Conservation (phyloP, 306 rosid genomes). For the Sicyos edulis region DNA sequence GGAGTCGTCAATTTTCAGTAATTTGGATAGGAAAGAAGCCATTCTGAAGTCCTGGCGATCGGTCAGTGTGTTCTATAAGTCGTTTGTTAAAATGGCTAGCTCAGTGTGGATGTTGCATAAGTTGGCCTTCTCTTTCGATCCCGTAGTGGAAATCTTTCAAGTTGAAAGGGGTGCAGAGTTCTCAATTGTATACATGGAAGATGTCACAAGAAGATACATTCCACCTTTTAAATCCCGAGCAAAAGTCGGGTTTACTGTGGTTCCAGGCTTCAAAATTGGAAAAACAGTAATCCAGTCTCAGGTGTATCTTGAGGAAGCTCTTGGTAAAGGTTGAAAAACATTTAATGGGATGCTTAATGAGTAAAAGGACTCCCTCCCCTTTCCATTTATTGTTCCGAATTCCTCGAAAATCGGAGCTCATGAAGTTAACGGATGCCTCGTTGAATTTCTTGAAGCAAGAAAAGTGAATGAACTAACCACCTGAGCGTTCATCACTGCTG, state of each 20-base stretch:
- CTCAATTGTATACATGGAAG: conserved; percentile 84
- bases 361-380: background rate
- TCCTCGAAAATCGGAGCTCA: background rate
- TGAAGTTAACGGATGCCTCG: background rate
- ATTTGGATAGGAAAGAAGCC: conserved; percentile 58
- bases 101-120: conserved; percentile 82
- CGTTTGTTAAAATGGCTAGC: conserved; percentile 86
- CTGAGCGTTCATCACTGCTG: background rate
- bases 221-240: conserved; percentile 56
- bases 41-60: conserved; percentile 84
- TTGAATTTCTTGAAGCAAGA: conserved; percentile 4
- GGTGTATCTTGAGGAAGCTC: conserved; percentile 45
- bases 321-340: conserved; percentile 4
- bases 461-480: background rate
- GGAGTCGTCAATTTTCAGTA: conserved; percentile 75
- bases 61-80: conserved; percentile 73
- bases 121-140: conserved; percentile 73
- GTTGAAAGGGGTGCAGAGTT: conserved; percentile 78
- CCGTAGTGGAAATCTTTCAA: conserved; percentile 69
- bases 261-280: conserved; percentile 85
- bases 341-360: background rate
- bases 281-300: conserved; percentile 71
- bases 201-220: conserved; percentile 50
- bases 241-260: conserved; percentile 78
- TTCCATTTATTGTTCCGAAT: too few relatives aligned